These are phyloP conservation scores for Trichoderma koningii DNA, from an alignment of 2,329 filamentous ascomycete genomes.

Conservation along the genomic window DNA sequence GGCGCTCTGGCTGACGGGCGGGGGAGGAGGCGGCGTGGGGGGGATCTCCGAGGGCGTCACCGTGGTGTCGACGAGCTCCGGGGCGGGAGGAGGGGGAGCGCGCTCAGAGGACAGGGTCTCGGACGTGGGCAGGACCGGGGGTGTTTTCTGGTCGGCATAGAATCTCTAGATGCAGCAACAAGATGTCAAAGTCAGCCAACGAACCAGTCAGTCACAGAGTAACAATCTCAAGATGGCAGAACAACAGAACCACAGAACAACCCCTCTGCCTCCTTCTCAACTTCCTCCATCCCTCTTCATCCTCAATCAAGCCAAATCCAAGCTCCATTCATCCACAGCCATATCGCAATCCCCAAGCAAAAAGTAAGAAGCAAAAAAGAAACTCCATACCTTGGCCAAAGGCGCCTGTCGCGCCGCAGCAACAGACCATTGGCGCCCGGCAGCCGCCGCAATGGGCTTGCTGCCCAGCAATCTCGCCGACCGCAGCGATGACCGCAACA, in stretches of 20 bases:
- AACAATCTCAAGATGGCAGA: too few species aligned
- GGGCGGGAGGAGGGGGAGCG: constrained; percentile 42
- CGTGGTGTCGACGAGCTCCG: constrained; percentile 29
- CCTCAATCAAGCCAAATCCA: too few species aligned
- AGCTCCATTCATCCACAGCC: too few species aligned
- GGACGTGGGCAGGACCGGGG: constrained; percentile 55
- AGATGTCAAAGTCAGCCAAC: too few species aligned
- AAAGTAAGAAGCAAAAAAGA: too few species aligned
- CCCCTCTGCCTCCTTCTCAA: too few species aligned
- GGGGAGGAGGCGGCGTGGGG: constrained; percentile 24
- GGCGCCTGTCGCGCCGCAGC: constrained; percentile 41
- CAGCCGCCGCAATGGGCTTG: constrained; percentile 55
- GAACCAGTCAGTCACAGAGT: not conserved
- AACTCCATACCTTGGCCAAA: constrained; percentile 36
- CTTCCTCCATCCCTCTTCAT: too few species aligned
- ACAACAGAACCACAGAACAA: too few species aligned
- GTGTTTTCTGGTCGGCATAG: constrained; percentile 57
- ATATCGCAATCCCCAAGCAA: too few species aligned
- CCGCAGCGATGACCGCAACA: constrained; percentile 70
- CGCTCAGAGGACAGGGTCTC: constrained; percentile 55
- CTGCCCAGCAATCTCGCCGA: constrained; percentile 62
- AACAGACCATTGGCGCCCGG: constrained; percentile 61
- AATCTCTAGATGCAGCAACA: constrained; percentile 50
- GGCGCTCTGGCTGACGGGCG: constrained; percentile 13
- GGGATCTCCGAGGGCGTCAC: constrained; percentile 26